These are phyloP conservation scores for Macrophomina pseudophaseolina DNA, from an alignment of 2,329 filamentous ascomycete species.

Conservation along the genomic window DNA sequence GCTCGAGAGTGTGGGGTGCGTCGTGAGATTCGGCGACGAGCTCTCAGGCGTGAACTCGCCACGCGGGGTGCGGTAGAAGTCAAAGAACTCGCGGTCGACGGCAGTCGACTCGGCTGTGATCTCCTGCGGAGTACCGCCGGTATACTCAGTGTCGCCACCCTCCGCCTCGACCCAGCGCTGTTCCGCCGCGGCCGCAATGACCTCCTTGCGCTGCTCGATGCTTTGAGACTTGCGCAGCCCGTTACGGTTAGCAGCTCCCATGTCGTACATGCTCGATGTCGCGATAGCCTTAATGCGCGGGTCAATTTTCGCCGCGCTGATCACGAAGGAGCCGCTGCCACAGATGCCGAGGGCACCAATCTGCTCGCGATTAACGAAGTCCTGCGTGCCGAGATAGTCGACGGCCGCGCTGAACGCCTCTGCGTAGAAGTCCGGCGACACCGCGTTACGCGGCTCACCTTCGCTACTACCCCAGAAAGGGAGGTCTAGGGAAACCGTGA, in stretches of 20 bases:
- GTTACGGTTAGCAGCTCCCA: conserved; percentile 29
- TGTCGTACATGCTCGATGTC: conserved; percentile 34
- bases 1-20: conserved; percentile 39
- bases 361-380: conserved; percentile 36
- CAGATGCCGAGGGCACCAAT: conserved; percentile 41
- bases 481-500: conserved; percentile 35
- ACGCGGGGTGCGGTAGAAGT: conserved; percentile 41
- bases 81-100: conserved; percentile 38
- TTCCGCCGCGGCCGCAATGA: conserved; percentile 26
- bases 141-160: conserved; percentile 25
- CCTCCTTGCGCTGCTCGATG: conserved; percentile 28
- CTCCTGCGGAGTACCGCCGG: conserved; percentile 9
- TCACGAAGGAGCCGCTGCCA: conserved; percentile 38
- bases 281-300: conserved; percentile 35
- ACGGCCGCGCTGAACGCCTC: conserved; percentile 41
- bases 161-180: conserved; percentile 29
- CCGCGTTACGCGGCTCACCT: conserved; percentile 36
- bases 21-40: conserved; percentile 35
- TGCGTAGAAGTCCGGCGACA: conserved; percentile 35
- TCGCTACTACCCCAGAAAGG: conserved; percentile 37
- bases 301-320: conserved; percentile 45
- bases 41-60: conserved; percentile 35
- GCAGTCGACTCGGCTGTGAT: conserved; percentile 32
- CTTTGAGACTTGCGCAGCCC: conserved; percentile 28
- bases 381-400: conserved; percentile 36